Percentiles rank a stretch among this genome's conserved stretches.
Evolutionary conservation across 2,329 filamentous ascomycete genomes (phyloP).

Genomic region (Phoma sp.): DNA sequence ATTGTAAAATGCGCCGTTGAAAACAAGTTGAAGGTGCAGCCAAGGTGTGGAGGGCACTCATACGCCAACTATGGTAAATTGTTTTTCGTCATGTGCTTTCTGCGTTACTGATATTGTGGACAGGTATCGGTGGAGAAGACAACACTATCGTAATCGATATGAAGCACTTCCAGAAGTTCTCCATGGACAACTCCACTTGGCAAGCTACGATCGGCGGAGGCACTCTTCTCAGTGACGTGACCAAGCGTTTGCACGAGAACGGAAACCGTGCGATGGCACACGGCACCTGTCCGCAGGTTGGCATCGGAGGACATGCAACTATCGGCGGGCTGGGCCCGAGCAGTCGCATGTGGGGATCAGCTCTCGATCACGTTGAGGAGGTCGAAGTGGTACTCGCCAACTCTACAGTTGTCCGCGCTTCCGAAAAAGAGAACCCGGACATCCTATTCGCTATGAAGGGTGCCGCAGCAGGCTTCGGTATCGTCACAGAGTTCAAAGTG

Average conservation of each 20-base stretch:
- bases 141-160: slow-evolving; percentile 59
- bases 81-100: neutral
- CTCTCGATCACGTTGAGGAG: slow-evolving; percentile 45
- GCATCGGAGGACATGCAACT: slow-evolving; percentile 47
- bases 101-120: neutral
- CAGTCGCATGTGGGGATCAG: slow-evolving; percentile 42
- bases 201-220: slow-evolving; percentile 59
- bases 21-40: slow-evolving; percentile 62
- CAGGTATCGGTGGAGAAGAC: slow-evolving; percentile 55
- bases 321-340: slow-evolving; percentile 46
- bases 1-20: slow-evolving; percentile 65
- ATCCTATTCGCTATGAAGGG: slow-evolving; percentile 53
- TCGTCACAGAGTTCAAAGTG: slow-evolving; percentile 50
- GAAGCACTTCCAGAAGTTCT: slow-evolving; percentile 56
- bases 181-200: slow-evolving; percentile 51
- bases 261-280: slow-evolving; percentile 55
- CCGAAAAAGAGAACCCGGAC: slow-evolving; percentile 44
- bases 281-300: slow-evolving; percentile 50
- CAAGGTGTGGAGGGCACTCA: slow-evolving; percentile 69
- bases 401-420: slow-evolving; percentile 49
- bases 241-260: slow-evolving; percentile 42
- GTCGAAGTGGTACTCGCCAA: slow-evolving; percentile 50
- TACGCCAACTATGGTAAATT: slow-evolving; percentile 58
- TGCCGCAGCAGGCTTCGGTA: slow-evolving; percentile 52
- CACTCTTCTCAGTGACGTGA: slow-evolving; percentile 54